Conservation (phyloP, 2,329 filamentous ascomycete genomes). For the Diaporthe helianthi region DNA sequence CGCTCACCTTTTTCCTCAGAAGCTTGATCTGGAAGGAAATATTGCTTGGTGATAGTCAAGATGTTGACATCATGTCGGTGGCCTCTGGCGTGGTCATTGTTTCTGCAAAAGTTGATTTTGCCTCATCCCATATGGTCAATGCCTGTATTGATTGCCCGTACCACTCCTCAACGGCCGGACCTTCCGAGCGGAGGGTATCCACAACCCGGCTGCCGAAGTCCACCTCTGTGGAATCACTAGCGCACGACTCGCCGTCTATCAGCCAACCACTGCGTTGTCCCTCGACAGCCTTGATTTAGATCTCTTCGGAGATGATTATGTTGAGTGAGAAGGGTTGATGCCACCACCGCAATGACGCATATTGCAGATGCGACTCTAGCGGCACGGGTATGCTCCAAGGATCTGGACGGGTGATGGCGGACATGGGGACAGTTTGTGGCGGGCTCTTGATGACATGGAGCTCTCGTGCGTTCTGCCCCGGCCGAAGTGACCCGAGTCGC, state of each 20-base stretch:
- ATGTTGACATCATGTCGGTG: not conserved
- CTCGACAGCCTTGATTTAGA: not conserved
- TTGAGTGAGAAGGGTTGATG: slow-evolving; percentile 10
- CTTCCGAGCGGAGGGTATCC: not conserved
- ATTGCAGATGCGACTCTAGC: slow-evolving; percentile 4
- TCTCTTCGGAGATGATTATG: slow-evolving; percentile 12
- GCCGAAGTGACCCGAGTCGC: not conserved
- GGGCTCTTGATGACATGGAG: not conserved
- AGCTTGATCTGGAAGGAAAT: not conserved
- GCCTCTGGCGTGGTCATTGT: not conserved
- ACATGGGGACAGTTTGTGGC: not conserved
- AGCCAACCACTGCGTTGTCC: not conserved
- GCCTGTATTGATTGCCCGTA: not conserved
- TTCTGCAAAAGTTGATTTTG: not conserved
- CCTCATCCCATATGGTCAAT: not conserved
- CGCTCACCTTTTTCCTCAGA: slow-evolving; percentile 14
- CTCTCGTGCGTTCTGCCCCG: slow-evolving; percentile 15
- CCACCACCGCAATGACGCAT: slow-evolving; percentile 7
- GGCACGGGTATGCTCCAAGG: slow-evolving; percentile 14
- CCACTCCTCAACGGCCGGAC: not conserved
- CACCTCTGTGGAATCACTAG: not conserved
- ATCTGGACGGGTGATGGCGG: not conserved
- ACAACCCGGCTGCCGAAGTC: not conserved
- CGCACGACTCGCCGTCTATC: slow-evolving; percentile 10
- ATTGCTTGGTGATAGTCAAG: not conserved